phyloP scores from a whole-genome alignment of 768 basidiomycete genomes.

The Tricholoma bakamatsutake region DNA sequence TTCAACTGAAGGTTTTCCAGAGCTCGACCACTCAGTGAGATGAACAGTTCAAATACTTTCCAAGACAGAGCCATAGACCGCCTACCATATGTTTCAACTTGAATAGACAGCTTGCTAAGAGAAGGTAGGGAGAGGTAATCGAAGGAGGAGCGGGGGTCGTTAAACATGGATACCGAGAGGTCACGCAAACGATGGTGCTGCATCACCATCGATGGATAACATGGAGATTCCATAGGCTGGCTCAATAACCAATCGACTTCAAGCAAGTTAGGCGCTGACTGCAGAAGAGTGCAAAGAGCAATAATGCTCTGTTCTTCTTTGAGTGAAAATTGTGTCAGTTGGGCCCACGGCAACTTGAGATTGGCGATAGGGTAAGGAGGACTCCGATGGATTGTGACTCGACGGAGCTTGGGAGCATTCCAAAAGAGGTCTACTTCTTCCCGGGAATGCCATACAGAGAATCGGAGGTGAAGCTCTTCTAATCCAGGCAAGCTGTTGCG shows the following conservation, averaged over 20 bases:
- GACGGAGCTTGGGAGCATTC: not conserved
- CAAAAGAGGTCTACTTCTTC: not conserved
- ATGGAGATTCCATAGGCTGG: not conserved
- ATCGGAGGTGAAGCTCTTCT: not conserved
- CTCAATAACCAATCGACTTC: not conserved
- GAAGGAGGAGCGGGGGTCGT: not conserved
- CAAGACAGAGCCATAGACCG: not conserved
- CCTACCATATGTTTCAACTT: not conserved
- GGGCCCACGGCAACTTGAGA: not conserved
- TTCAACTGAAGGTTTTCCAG: not conserved
- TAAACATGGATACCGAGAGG: not conserved
- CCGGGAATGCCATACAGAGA: not conserved
- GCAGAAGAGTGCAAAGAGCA: not conserved
- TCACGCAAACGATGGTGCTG: not conserved
- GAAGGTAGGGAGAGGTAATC: not conserved
- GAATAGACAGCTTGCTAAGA: not conserved
- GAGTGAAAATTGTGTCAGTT: not conserved
- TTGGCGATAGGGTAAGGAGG: not conserved
- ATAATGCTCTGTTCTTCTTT: not conserved
- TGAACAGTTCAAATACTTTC: not conserved
- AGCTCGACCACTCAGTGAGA: not conserved
- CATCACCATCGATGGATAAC: not conserved
- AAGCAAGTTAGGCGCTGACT: not conserved
- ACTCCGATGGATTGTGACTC: not conserved
- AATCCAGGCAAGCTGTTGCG: not conserved